phyloP scores from a whole-genome alignment of 1,139 yeast genomes.

The Yamadazyma kanchanaburiensis region DNA sequence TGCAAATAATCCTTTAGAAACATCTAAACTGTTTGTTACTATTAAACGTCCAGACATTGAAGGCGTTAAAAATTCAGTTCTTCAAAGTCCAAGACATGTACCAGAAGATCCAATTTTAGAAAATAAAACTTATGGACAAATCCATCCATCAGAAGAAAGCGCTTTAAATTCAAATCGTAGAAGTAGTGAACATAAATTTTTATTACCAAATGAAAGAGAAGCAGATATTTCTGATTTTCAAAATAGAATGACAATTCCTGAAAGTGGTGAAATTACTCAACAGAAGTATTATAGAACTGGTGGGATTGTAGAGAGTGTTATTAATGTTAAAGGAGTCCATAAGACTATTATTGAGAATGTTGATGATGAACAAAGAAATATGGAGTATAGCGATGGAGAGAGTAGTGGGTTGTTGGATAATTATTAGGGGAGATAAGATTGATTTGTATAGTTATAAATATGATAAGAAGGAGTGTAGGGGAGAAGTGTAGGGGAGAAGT shows the following conservation, averaged over 20 bases:
- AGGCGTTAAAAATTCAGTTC: conserved; percentile 19
- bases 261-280: conserved; percentile 28
- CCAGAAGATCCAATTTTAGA: conserved; percentile 6
- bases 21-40: conserved; percentile 66
- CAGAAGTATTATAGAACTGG: conserved; percentile 50
- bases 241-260: conserved; percentile 12
- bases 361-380: conserved; percentile 31
- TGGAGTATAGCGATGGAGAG: conserved; percentile 9
- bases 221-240: conserved; percentile 27
- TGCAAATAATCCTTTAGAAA: conserved; percentile 78
- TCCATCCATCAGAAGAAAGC: conserved; percentile 50
- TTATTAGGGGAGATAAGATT: no score
- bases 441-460: no score
- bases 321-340: conserved; percentile 79
- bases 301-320: conserved; percentile 81
- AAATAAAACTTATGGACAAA: conserved; percentile 29
- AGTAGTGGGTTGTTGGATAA: conserved; percentile 2
- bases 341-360: conserved; percentile 79
- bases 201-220: conserved; percentile 27
- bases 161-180: conserved; percentile 38
- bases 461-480: no score
- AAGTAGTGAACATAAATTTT: conserved; percentile 13
- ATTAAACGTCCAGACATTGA: conserved; percentile 53
- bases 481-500: no score
- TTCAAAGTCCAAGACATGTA: conserved; percentile 14